Base-by-base conservation (phyloP, 1,139 yeast genomes). In the Sugiyamaella paludigena region DNA sequence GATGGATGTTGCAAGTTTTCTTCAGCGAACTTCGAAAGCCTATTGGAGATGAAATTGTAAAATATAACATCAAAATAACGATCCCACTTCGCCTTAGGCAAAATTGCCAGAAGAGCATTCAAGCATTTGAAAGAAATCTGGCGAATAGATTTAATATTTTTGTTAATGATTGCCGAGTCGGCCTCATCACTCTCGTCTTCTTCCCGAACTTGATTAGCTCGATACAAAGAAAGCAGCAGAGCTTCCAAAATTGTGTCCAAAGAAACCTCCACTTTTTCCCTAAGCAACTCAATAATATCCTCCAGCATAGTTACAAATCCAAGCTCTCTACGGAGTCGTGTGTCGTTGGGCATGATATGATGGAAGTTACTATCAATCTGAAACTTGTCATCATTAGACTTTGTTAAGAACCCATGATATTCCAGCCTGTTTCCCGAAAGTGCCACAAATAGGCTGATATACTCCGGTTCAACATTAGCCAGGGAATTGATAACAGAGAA, bases 1-100 rank as follows among this genome's bases (percentile, higher is more conserved):
- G 97, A 88, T 1, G 91, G 84, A 60, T 84, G 89, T 61, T 88
- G 95, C 40, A 86, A 72, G 63, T 91, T 91, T 59, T 87, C 96
- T 36, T 71, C 75, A 2, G 85, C 84, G 65, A 91, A 89, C 24
- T 76, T 73, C 1, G 58, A 70, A 59, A 92, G 72, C 60, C 94
- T 79, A 10, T 95, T 91, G 19, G 63, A 60, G n/a, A 92, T 71
- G 33, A 89, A 71, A 37, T 71, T 63, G 2, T 69, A 63, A 60
- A 78, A 84, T 9, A 92, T 76, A 2, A 70, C 59, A 4, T 73
- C 72, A 43, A 80, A 75, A 58, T 79, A 79, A 0, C 66, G 62
- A 9, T 66, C 66, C 96, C 97, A 89, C 0, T 61, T 58, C 6
- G 49, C 37, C 9, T 47, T 31, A 1, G 58, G 53, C 27, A 51